Base-by-base conservation (phyloP, 805 yeast species). In the Kodamaea jinghongensis region DNA sequence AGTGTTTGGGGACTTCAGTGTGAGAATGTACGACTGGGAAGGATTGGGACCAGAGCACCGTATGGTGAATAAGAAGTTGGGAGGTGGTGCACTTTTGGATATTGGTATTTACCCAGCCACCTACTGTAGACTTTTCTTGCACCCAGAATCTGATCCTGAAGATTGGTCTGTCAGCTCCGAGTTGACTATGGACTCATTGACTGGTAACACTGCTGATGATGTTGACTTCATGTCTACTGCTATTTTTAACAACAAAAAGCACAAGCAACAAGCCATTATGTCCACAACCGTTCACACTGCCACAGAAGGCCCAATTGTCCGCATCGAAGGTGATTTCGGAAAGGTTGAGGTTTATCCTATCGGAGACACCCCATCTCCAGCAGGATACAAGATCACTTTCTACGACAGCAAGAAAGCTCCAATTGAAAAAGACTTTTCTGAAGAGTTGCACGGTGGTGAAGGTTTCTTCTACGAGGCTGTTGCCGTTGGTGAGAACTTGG, bases 391-490 rank as follows among this genome's bases (percentile, higher is more conserved):
- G 11, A 41, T 46, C 14, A 31, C 27, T 17, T 61, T 60, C 49
- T 47, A 48, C 17, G 67, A 67, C 36, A 32, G 32, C 13, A 40
- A 43, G 11, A 35, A 34, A 17, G 39, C 36, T 6, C 14, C 35
- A 2, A 31, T 25, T 12, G 44, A 41, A 17, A 28, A 32, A 10
- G 31, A 36, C 13, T 43, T 43, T 33, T 14, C 11, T 4, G 39
- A 61, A 28, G 70, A 65, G 39, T 54, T 60, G 16, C 54, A 62
- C 6, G 69, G 66, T 3, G 70, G 65, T 32, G 54, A 60, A 34
- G 84, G 84, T 0, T 71, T 76, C 52, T 73, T 72, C 48, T 71
- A 70, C 54, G 83, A 78, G 56, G 81, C 81, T 1, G 71, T 76
- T 48, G 79, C 75, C 4, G 70, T 69, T 22, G 81, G 78, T 3